A percentile compares a stretch with the other conserved stretches of the same genome.
phyloP scores from a whole-genome alignment of 331 rosid genomes.

The Malus hybrid region DNA sequence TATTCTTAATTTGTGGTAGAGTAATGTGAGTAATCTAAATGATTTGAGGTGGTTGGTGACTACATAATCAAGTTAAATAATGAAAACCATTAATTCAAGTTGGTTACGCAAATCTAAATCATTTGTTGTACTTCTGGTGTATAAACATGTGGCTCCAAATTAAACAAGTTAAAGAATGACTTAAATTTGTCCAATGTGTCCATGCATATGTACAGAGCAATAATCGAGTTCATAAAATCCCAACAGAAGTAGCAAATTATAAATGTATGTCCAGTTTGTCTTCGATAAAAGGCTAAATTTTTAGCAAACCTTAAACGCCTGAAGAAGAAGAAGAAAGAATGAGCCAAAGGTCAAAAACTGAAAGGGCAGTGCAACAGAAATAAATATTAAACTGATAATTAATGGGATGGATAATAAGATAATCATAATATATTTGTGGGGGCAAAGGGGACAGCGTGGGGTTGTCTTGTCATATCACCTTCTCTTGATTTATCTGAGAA shows the following conservation, averaged over 20 bases:
- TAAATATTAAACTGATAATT: background rate
- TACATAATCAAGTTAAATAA: background rate
- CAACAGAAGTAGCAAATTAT: background rate
- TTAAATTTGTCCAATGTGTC: background rate
- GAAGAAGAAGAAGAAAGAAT: background rate
- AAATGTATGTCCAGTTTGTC: background rate
- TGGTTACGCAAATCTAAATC: background rate
- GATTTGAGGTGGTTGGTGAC: background rate
- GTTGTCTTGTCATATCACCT: constrained; percentile 44
- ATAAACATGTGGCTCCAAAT: constrained; percentile 1
- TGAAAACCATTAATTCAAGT: background rate
- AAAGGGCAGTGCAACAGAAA: background rate
- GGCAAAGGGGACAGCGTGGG: constrained; percentile 33
- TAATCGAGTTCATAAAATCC: background rate
- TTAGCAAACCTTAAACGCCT: background rate
- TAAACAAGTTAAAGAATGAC: background rate
- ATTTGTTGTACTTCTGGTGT: background rate
- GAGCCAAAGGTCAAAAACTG: too few species aligned
- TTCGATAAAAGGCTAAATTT: background rate
- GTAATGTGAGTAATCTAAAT: background rate
- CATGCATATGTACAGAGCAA: background rate
- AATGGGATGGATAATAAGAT: background rate
- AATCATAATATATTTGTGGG: background rate
- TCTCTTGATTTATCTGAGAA: background rate
- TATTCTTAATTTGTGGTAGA: background rate